These are phyloP conservation scores for Hanseniaspora thailandica DNA, from an alignment of 805 yeast genomes.

Conservation along the genomic window DNA sequence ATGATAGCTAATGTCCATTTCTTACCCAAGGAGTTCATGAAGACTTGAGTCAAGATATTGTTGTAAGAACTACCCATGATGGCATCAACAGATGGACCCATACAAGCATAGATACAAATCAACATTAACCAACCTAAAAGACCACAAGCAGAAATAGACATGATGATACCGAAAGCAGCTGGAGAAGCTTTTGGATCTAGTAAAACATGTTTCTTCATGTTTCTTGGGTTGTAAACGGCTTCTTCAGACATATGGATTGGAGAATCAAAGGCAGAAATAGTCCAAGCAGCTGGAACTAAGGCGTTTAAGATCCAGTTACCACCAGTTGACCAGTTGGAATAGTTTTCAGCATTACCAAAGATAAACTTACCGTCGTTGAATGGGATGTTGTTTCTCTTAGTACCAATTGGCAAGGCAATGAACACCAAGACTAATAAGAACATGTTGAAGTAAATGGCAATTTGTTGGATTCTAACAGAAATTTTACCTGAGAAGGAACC, in stretches of 20 bases:
- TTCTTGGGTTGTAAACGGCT: slow-evolving; percentile 41
- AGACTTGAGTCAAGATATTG: slow-evolving; percentile 54
- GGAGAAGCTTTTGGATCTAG: slow-evolving; percentile 24
- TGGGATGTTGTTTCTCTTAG: slow-evolving; percentile 28
- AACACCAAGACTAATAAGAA: slow-evolving; percentile 42
- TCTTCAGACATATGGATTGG: slow-evolving; percentile 67
- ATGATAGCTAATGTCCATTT: slow-evolving; percentile 56
- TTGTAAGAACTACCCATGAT: slow-evolving; percentile 40
- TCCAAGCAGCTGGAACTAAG: slow-evolving; percentile 63
- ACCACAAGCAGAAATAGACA: slow-evolving; percentile 48
- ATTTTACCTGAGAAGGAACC: slow-evolving; percentile 47
- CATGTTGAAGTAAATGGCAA: slow-evolving; percentile 45
- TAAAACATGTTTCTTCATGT: slow-evolving; percentile 10
- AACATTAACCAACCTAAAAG: slow-evolving; percentile 46
- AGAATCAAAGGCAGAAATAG: slow-evolving; percentile 62
- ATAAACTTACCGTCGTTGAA: slow-evolving; percentile 44
- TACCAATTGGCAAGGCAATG: slow-evolving; percentile 57
- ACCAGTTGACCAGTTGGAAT: slow-evolving; percentile 47
- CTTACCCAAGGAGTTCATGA: slow-evolving; percentile 49
- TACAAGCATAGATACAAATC: slow-evolving; percentile 43
- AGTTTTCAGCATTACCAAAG: slow-evolving; percentile 42
- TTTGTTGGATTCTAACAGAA: slow-evolving; percentile 48
- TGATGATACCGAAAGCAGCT: slow-evolving; percentile 53
- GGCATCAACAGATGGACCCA: slow-evolving; percentile 34
- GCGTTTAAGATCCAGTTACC: slow-evolving; percentile 42